Conservation (phyloP, 2,329 filamentous ascomycete genomes). For the Penicillium sp. region DNA sequence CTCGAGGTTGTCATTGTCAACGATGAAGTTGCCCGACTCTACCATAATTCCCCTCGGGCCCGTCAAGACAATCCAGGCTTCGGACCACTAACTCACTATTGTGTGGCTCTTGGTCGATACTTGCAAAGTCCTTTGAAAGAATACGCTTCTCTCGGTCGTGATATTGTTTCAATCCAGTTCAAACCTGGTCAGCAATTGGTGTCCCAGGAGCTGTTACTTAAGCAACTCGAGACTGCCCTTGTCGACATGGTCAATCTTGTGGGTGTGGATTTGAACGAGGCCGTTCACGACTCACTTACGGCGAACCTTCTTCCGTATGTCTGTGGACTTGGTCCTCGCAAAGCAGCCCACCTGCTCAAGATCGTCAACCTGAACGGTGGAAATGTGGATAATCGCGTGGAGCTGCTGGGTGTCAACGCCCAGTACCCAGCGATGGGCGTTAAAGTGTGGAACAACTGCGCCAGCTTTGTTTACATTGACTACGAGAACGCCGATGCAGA, state of each 20-base stretch:
- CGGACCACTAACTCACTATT: conserved; percentile 79
- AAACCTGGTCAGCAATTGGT: conserved; percentile 88
- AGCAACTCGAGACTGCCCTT: conserved; percentile 90
- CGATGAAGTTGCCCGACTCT: conserved; percentile 94
- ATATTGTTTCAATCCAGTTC: conserved; percentile 83
- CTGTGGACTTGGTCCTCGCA: conserved; percentile 86
- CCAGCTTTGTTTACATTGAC: conserved; percentile 88
- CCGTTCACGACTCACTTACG: conserved; percentile 75
- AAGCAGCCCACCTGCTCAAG: conserved; percentile 81
- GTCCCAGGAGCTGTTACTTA: conserved; percentile 80
- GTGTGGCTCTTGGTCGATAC: conserved; percentile 83
- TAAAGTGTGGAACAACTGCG: conserved; percentile 93
- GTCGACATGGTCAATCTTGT: conserved; percentile 98
- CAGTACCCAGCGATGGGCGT: conserved; percentile 80
- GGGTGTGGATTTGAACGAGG: conserved; percentile 93
- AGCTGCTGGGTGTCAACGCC: conserved; percentile 85
- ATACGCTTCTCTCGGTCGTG: conserved; percentile 87
- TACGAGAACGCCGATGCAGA: conserved; percentile 79
- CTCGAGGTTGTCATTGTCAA: conserved; percentile 91
- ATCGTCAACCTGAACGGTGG: conserved; percentile 91
- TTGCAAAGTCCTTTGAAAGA: conserved; percentile 96
- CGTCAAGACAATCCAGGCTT: conserved; percentile 77
- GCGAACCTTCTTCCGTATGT: conserved; percentile 89
- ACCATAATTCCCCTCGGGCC: conserved; percentile 84
- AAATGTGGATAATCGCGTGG: conserved; percentile 76